Evolutionary conservation across 2,329 filamentous ascomycete genomes (phyloP).

Genomic region (Corynespora cassiicola): DNA sequence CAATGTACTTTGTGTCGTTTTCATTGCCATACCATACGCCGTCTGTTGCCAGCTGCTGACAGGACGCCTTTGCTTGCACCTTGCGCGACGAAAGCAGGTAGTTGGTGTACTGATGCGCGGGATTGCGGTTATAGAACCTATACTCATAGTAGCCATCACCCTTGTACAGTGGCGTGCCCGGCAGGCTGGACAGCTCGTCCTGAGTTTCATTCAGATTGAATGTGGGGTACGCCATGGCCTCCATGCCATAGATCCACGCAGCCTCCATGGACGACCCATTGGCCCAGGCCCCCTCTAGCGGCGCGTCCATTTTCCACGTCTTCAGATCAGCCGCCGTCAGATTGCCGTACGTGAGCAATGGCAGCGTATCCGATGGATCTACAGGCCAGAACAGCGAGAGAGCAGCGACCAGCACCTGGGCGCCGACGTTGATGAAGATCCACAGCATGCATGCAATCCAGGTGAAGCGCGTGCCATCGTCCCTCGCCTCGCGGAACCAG

Average conservation of each 20-base stretch:
- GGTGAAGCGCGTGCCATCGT: slow-evolving; percentile 39
- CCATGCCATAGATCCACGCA: slow-evolving; percentile 38
- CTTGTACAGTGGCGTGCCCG: slow-evolving; percentile 35
- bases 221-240: slow-evolving; percentile 30
- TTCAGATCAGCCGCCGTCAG: slow-evolving; percentile 34
- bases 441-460: slow-evolving; percentile 41
- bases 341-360: slow-evolving; percentile 33
- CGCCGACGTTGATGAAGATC: slow-evolving; percentile 40
- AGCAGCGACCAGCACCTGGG: slow-evolving; percentile 40
- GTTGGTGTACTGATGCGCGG: slow-evolving; percentile 31
- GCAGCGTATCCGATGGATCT: slow-evolving; percentile 29
- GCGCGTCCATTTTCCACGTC: slow-evolving; percentile 23
- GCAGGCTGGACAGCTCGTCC: slow-evolving; percentile 23
- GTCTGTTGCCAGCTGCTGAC: slow-evolving; percentile 22
- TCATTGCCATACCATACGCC: slow-evolving; percentile 1
- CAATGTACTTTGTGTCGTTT: slow-evolving; percentile 16
- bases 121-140: slow-evolving; percentile 41
- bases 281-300: background rate
- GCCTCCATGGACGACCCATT: slow-evolving; percentile 25
- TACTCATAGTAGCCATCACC: slow-evolving; percentile 31
- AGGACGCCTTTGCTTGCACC: slow-evolving; percentile 26
- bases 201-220: slow-evolving; percentile 17
- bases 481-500: slow-evolving; percentile 37
- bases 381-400: slow-evolving; percentile 43
- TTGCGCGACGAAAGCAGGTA: slow-evolving; percentile 32